Evolutionary conservation across 2,329 filamentous ascomycete species (phyloP).

Genomic region (Plenodomus lindquistii): DNA sequence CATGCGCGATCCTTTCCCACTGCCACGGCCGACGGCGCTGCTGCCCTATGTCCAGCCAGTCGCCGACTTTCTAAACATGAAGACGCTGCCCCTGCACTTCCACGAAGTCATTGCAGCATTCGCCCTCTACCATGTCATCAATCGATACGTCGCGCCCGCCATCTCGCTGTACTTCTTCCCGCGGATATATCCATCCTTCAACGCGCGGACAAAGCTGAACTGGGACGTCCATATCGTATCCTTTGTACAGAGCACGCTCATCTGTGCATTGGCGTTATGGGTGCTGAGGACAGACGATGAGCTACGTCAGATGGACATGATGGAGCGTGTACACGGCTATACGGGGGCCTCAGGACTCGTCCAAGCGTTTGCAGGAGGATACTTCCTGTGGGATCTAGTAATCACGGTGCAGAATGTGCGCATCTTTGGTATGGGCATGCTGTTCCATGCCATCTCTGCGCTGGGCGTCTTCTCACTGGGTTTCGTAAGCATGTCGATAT

Average conservation of each 20-base stretch:
- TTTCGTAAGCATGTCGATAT: constrained; percentile 63
- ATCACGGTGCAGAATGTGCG: constrained; percentile 69
- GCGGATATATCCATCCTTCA: constrained; percentile 64
- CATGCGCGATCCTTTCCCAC: constrained; percentile 75
- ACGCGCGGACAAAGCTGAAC: constrained; percentile 69
- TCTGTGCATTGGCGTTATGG: constrained; percentile 74
- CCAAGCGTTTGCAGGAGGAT: constrained; percentile 76
- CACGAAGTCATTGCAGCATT: constrained; percentile 74
- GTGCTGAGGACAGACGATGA: constrained; percentile 70
- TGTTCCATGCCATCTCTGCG: constrained; percentile 76
- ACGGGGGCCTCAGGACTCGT: constrained; percentile 72
- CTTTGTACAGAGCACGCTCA: constrained; percentile 74
- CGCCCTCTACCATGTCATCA: constrained; percentile 69
- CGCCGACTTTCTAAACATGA: constrained; percentile 64
- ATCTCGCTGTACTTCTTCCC: constrained; percentile 67
- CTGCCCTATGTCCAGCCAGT: constrained; percentile 63
- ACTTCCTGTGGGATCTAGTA: constrained; percentile 82
- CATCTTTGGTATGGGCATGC: constrained; percentile 75
- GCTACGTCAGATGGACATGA: constrained; percentile 66
- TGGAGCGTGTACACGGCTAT: constrained; percentile 77
- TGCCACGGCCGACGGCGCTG: constrained; percentile 62
- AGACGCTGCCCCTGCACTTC: constrained; percentile 73
- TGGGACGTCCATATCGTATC: constrained; percentile 88
- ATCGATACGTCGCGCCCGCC: constrained; percentile 67
- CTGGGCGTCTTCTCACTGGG: constrained; percentile 75